A percentile compares a stretch with the other conserved stretches of the same genome.
phyloP scores from a whole-genome alignment of 371 early-diverging fungal genomes.

The Apophysomyces variabilis region DNA sequence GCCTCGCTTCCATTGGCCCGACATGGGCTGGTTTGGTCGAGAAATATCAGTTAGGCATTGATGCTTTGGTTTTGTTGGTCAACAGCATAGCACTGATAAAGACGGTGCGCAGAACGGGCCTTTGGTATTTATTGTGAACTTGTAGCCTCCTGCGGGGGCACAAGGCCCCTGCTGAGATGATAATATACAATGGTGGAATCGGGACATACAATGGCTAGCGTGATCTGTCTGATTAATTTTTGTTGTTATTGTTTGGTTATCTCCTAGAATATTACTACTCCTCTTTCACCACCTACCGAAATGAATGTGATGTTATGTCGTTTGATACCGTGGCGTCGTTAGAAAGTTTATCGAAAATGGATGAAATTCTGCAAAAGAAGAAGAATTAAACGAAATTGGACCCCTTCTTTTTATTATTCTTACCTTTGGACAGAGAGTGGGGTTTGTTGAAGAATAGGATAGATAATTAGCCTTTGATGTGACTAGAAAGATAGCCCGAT shows the following conservation, averaged over 20 bases:
- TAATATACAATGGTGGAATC: constrained; percentile 55
- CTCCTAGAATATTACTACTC: too few species aligned
- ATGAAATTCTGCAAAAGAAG: constrained; percentile 16
- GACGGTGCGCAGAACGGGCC: constrained; percentile 39
- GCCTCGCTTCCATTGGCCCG: constrained; percentile 32
- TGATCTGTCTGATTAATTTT: constrained; percentile 25
- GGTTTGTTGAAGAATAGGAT: constrained; percentile 17
- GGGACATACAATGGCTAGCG: constrained; percentile 47
- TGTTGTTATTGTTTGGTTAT: not conserved
- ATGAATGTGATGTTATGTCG: not conserved
- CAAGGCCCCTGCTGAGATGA: constrained; percentile 40
- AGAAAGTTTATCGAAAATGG: constrained; percentile 22
- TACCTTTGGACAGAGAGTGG: constrained; percentile 23
- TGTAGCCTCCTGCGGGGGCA: constrained; percentile 22
- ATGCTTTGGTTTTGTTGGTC: constrained; percentile 31
- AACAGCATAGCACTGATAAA: constrained; percentile 36
- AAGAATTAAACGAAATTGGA: not conserved
- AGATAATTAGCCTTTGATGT: constrained; percentile 21
- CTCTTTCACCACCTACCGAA: not conserved
- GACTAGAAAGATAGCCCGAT: not conserved
- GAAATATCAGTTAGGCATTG: constrained; percentile 6
- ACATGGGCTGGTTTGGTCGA: constrained; percentile 21
- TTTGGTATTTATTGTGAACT: constrained; percentile 21
- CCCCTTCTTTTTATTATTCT: not conserved
- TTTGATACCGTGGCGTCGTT: not conserved